Percentiles rank a stretch among this genome's conserved stretches.
phyloP scores from a whole-genome alignment of 1,284 basidiomycete species.

The Cryptococcus maquisensis region DNA sequence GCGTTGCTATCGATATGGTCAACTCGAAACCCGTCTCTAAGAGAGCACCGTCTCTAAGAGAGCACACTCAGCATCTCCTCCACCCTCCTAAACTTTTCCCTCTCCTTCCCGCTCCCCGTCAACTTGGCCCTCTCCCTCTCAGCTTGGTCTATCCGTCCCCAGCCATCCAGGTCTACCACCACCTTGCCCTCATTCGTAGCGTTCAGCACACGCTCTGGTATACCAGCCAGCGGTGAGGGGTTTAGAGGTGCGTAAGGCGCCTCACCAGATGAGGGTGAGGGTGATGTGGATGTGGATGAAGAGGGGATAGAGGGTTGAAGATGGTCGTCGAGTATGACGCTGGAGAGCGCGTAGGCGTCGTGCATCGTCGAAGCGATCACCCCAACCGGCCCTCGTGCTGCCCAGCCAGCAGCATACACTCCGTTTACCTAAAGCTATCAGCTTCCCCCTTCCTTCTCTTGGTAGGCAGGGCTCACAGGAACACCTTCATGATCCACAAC shows the following conservation, averaged over 20 bases:
- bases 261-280: neutral
- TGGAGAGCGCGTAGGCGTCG: constrained; percentile 65
- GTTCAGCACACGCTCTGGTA: constrained; percentile 26
- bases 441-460: neutral
- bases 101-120: constrained; percentile 30
- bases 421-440: constrained; percentile 51
- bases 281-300: neutral
- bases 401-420: constrained; percentile 93
- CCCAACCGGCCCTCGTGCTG: constrained; percentile 83
- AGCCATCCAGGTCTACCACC: constrained; percentile 38
- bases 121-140: constrained; percentile 22
- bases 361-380: constrained; percentile 94
- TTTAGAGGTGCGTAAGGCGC: neutral
- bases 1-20: too few species aligned
- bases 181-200: constrained; percentile 10
- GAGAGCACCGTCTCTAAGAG: too few species aligned
- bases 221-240: constrained; percentile 20
- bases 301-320: constrained; percentile 7
- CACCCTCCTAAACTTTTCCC: constrained; percentile 54
- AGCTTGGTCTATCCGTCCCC: constrained; percentile 42
- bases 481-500: constrained; percentile 38
- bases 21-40: too few species aligned
- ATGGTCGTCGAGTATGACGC: constrained; percentile 36
- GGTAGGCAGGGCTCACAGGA: constrained; percentile 27
- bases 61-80: constrained; percentile 54